phyloP scores from a whole-genome alignment of 768 basidiomycete species.

The Leucocoprinus leucothites region DNA sequence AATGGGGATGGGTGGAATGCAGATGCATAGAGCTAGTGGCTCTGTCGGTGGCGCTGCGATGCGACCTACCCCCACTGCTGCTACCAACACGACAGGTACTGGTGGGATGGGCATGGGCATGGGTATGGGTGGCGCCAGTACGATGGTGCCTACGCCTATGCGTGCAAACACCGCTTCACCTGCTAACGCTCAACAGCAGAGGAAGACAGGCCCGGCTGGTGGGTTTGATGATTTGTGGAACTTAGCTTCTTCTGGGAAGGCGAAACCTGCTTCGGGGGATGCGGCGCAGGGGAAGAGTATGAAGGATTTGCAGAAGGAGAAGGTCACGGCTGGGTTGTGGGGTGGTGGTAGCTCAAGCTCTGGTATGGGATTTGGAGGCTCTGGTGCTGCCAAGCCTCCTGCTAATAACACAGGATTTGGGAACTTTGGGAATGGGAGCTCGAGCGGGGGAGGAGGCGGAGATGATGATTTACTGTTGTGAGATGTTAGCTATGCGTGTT shows the following conservation, averaged over 20 bases:
- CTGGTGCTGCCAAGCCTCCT: too few relatives aligned
- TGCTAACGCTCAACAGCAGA: conserved; percentile 31
- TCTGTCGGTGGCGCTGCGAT: conserved; percentile 29
- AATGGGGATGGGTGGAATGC: conserved; percentile 17
- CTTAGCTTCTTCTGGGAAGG: conserved; percentile 48
- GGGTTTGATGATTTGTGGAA: conserved; percentile 92
- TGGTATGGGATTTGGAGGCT: too few relatives aligned
- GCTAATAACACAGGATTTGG: conserved; percentile 27
- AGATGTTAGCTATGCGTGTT: neutral
- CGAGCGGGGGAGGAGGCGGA: too few relatives aligned
- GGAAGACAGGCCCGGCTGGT: conserved; percentile 14
- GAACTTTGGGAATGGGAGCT: too few relatives aligned
- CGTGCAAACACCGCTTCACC: conserved; percentile 19
- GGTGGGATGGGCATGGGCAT: neutral
- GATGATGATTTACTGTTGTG: conserved; percentile 26
- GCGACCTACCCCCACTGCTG: conserved; percentile 27
- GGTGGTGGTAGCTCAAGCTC: conserved; percentile 42
- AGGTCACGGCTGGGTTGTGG: conserved; percentile 80
- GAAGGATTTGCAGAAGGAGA: conserved; percentile 87
- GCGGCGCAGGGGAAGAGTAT: conserved; percentile 63
- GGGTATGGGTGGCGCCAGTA: conserved; percentile 4
- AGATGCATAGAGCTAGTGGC: neutral
- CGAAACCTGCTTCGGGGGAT: conserved; percentile 26
- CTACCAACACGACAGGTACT: neutral
- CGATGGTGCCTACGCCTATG: conserved; percentile 15